phyloP scores from a whole-genome alignment of 1,139 yeast species.

The Nadsonia starkeyi-henricii region DNA sequence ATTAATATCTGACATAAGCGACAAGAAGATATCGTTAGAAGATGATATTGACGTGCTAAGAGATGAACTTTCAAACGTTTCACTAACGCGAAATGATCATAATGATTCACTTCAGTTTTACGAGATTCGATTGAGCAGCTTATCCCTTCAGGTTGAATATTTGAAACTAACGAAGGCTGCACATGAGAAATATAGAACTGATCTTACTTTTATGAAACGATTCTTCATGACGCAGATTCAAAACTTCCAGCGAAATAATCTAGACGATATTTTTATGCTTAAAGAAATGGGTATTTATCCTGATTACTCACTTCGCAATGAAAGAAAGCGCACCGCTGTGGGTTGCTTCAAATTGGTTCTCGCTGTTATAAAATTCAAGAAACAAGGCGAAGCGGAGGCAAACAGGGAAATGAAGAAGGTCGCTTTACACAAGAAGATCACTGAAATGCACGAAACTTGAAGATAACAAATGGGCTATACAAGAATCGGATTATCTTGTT shows the following conservation, averaged over 20 bases:
- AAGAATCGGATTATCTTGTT: no score
- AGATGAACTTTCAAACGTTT: neutral
- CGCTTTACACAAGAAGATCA: neutral
- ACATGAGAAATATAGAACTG: slow-evolving; percentile 24
- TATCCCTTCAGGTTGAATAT: neutral
- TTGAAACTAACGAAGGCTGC: neutral
- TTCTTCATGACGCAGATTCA: slow-evolving; percentile 36
- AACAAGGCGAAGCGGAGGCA: neutral
- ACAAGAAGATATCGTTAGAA: neutral
- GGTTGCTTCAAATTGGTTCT: neutral
- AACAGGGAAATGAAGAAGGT: neutral
- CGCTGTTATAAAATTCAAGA: neutral
- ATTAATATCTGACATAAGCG: neutral
- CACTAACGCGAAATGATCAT: neutral
- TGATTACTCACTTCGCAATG: slow-evolving; percentile 20
- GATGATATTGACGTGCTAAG: neutral
- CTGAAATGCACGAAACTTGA: neutral
- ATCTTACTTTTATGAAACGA: slow-evolving; percentile 38
- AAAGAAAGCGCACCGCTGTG: neutral
- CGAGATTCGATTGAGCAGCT: neutral
- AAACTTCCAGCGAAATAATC: slow-evolving; percentile 29
- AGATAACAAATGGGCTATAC: no score
- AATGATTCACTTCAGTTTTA: neutral
- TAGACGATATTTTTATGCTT: slow-evolving; percentile 31
- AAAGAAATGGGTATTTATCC: slow-evolving; percentile 40